Evolutionary conservation across 2,329 filamentous ascomycete species (phyloP).

Genomic region (Fusarium dlaminii): DNA sequence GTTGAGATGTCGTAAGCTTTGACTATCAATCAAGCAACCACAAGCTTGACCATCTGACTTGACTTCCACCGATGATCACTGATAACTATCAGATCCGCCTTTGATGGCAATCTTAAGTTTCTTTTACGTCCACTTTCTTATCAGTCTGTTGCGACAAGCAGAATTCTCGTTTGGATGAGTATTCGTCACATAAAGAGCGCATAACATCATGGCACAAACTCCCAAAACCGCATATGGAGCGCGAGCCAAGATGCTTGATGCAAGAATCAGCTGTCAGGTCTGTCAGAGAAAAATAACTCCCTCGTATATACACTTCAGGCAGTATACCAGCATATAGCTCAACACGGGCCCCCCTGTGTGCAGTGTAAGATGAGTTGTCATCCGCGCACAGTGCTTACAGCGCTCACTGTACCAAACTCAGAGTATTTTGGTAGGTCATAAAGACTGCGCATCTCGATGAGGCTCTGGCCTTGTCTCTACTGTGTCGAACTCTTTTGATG

Average conservation of each 20-base stretch:
- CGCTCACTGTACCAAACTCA: neutral
- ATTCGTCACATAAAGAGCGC: neutral
- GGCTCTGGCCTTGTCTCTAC: neutral
- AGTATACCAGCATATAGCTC: neutral
- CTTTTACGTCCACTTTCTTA: rapidly evolving
- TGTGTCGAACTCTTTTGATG: neutral
- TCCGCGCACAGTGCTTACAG: neutral
- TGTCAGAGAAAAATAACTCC: neutral
- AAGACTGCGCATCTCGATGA: too few species aligned
- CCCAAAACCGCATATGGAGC: neutral
- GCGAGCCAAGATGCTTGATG: rapidly evolving
- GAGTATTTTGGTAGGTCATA: neutral
- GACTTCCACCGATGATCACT: rapidly evolving
- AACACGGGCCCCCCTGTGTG: neutral
- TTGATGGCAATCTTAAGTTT: rapidly evolving
- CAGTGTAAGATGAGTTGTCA: neutral
- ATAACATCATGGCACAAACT: neutral
- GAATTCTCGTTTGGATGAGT: rapidly evolving
- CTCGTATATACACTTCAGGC: neutral
- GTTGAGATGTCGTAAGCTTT: neutral
- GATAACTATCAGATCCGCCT: rapidly evolving
- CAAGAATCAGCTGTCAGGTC: rapidly evolving
- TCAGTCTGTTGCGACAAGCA: rapidly evolving
- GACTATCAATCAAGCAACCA: neutral
- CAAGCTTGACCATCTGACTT: rapidly evolving